A percentile compares a stretch with the other conserved stretches of the same genome.
Evolutionary conservation across 2,329 filamentous ascomycete species (phyloP).

Genomic region (Epichloe scottii): DNA sequence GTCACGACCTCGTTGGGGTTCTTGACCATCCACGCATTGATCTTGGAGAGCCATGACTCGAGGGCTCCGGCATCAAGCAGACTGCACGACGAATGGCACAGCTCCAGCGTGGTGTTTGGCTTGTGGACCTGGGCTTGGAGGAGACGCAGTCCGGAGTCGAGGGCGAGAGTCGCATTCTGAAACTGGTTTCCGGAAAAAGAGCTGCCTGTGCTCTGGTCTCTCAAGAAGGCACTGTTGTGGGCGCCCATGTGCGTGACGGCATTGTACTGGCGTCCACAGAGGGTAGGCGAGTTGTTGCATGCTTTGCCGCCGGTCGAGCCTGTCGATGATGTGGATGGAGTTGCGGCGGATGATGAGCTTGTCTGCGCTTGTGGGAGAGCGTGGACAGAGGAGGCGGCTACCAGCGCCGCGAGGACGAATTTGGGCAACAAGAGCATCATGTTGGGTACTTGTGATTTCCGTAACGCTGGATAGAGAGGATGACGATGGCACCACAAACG

Average conservation of each 20-base stretch:
- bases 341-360: conserved; percentile 3
- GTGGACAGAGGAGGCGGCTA: conserved; percentile 11
- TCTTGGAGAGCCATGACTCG: conserved; percentile 46
- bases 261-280: conserved; percentile 61
- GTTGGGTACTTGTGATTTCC: background rate
- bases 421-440: conserved; percentile 14
- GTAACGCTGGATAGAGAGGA: background rate
- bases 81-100: conserved; percentile 58
- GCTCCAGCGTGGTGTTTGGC: conserved; percentile 41
- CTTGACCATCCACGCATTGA: conserved; percentile 56
- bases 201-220: conserved; percentile 48
- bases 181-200: conserved; percentile 60
- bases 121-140: conserved; percentile 62
- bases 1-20: conserved; percentile 68
- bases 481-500: background rate
- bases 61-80: conserved; percentile 59
- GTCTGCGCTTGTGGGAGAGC: conserved; percentile 13
- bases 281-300: conserved; percentile 70
- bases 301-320: conserved; percentile 22
- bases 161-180: conserved; percentile 57
- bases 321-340: conserved; percentile 8
- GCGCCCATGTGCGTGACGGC: conserved; percentile 68
- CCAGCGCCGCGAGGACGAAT: conserved; percentile 10
- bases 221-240: conserved; percentile 61
- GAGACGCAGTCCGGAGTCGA: conserved; percentile 58